Percentiles rank a stretch among this genome's conserved stretches.
Conservation (phyloP, 371 early-diverging fungal species). For the Lichtheimia ramosa region DNA sequence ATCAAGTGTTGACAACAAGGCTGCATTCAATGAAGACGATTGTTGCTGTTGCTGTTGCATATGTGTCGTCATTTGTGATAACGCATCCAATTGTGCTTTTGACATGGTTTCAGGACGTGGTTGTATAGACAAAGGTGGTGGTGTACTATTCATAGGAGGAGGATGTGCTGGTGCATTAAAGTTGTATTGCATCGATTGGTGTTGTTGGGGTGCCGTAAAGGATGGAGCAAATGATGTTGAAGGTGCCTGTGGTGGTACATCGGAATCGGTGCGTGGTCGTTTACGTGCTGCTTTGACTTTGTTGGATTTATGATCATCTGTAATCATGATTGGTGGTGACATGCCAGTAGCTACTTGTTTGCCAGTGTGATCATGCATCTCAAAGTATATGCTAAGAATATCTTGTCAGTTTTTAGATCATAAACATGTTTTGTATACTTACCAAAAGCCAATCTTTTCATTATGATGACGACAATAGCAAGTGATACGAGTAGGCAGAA, state of each 20-base stretch:
- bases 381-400: slow-evolving; percentile 64
- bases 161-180: not conserved
- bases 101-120: slow-evolving; percentile 11
- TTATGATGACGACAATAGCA: slow-evolving; percentile 95
- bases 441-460: slow-evolving; percentile 87
- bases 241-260: slow-evolving; percentile 17
- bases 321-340: slow-evolving; percentile 94
- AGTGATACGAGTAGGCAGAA: slow-evolving; percentile 90
- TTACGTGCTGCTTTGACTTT: slow-evolving; percentile 61
- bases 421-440: slow-evolving; percentile 4
- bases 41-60: slow-evolving; percentile 1
- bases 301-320: slow-evolving; percentile 93
- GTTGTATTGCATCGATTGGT: slow-evolving; percentile 3
- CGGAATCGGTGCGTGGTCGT: slow-evolving; percentile 39
- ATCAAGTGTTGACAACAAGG: slow-evolving; percentile 5
- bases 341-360: slow-evolving; percentile 76
- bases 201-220: not conserved
- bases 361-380: slow-evolving; percentile 68
- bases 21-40: not conserved
- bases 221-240: slow-evolving; percentile 5
- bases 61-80: not conserved
- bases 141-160: no score
- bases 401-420: not conserved
- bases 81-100: not conserved
- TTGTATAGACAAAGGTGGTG: slow-evolving; percentile 15